Evolutionary conservation across 495 filamentous ascomycete species (phyloP), one percentile per base, ranked within the genome.

Genomic region (Trichocladium antarcticum): DNA sequence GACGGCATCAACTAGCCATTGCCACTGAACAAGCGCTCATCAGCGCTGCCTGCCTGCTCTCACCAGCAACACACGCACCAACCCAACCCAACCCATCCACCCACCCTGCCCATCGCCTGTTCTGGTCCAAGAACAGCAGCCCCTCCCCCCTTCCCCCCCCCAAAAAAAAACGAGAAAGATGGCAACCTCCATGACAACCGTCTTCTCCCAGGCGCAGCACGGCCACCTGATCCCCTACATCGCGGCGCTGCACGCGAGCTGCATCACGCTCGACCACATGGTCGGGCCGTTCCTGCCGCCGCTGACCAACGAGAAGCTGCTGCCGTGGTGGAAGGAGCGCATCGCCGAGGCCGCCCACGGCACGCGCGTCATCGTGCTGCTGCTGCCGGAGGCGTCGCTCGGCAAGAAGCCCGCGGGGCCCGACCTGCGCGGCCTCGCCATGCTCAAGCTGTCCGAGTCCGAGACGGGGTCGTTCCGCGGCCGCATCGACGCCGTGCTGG

Each of bases 261-360:
- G 67, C 50, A 68, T 70, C 51, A 59, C 57, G 7, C 50, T 55
- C 28, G 66, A 70, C 53, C 53, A 55, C 32, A 65, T 64, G 55
- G 54, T 64, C 40, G 65, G 66, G 21, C 64, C 66, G 5, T 70
- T 70, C 37, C 50, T 68, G 15, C 64, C 63, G 11, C 67, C 67
- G 0, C 48, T 68, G 36, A 60, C 55, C 42, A 60, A 61, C 59
- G 64, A 64, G 34, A 68, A 65, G 49, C 62, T 70, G 24, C 53
- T 70, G 31, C 47, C 56, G 1, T 67, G 61, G 60, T 70, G 67
- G 67, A 65, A 56, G 50, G 62, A 66, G 10, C 37, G 62, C 12
- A 65, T 70, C 41, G 61, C 59, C 15, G 67, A 70, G 45, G 57
- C 53, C 9, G 52, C 49, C 34, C 47, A 24, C 14, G 63, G 56